A percentile compares a stretch with the other conserved stretches of the same genome.
Evolutionary conservation across 306 rosid genomes (phyloP).

Genomic region (Sesbania bispinosa): DNA sequence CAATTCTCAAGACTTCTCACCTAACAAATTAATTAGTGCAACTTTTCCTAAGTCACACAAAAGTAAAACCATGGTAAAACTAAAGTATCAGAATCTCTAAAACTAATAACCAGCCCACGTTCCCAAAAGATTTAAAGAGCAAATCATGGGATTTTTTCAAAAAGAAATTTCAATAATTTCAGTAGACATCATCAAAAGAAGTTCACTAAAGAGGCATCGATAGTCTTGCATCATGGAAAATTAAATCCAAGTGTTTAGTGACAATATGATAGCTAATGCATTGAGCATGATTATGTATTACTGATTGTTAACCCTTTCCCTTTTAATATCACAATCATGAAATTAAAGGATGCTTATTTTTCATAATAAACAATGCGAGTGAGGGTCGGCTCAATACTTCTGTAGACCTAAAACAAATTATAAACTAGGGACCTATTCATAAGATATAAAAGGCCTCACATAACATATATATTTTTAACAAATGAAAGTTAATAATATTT

Average conservation of each 20-base stretch:
- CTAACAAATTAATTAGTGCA: constrained; percentile 35
- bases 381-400: too few species aligned
- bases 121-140: constrained; percentile 56
- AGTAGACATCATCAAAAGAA: constrained; percentile 54
- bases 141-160: constrained; percentile 47
- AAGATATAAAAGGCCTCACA: too few species aligned
- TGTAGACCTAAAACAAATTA: too few species aligned
- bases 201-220: constrained; percentile 50
- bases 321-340: constrained; percentile 29
- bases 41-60: constrained; percentile 42
- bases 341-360: neutral
- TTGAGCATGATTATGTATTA: constrained; percentile 32
- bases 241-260: constrained; percentile 15
- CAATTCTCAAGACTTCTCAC: constrained; percentile 35
- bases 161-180: constrained; percentile 50
- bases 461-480: too few species aligned
- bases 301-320: constrained; percentile 25
- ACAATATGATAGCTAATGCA: constrained; percentile 18
- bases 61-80: constrained; percentile 40
- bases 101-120: constrained; percentile 66
- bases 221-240: constrained; percentile 21
- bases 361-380: too few species aligned
- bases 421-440: too few species aligned
- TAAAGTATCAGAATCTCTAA: constrained; percentile 52
- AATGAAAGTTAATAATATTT: too few species aligned